Evolutionary conservation across 345 rosid genomes (phyloP), one percentile per base, ranked within the genome.

Genomic region (Sonneratia alba): DNA sequence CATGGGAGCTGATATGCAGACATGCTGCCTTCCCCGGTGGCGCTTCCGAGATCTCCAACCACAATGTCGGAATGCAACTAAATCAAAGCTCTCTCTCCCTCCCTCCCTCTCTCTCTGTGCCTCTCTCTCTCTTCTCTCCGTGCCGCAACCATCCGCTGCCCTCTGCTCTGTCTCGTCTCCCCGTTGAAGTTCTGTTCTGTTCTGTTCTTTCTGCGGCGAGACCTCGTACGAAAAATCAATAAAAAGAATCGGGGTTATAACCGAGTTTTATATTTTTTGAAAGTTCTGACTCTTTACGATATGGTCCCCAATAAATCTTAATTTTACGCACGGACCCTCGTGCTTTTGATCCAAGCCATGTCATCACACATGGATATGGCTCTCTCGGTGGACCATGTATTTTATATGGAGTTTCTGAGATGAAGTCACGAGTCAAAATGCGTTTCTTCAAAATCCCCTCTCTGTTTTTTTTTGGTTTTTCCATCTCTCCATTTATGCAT

Each of bases 21-120:
- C 43, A 70, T 70, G 64, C 45, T 67, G 40, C 70, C 70, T 67
- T 2, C 22, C 12, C 51, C 70, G 73, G 37, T 47, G 56, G n/a
- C 53, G 67, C 38, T 57, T 42, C 27, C 38, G 68, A 72, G 74
- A 72, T 63, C 74, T 22, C 69, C 42, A 34, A 43, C 38, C 22
- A 42, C 36, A 16, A 14, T 51, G 22, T 18, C 59, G 1, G 59
- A 3, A 15, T 15, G 8, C 59, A 53, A 53, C 59, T 56, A 53
- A 53, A 16, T 53, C 59, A 21, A 3, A 2, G 14, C 22, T 18
- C 22, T 36, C 27, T n/a, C n/a, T n/a, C n/a, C n/a, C 63, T 4
- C 67, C 40, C 72, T 65, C 36, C 67, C 70, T 16, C 72, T 65
- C 74, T 59, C 71, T 24, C 48, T 66, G 71, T 75, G 78, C 67